phyloP scores from a whole-genome alignment of 2,329 filamentous ascomycete species.

The Fusarium burgessii region DNA sequence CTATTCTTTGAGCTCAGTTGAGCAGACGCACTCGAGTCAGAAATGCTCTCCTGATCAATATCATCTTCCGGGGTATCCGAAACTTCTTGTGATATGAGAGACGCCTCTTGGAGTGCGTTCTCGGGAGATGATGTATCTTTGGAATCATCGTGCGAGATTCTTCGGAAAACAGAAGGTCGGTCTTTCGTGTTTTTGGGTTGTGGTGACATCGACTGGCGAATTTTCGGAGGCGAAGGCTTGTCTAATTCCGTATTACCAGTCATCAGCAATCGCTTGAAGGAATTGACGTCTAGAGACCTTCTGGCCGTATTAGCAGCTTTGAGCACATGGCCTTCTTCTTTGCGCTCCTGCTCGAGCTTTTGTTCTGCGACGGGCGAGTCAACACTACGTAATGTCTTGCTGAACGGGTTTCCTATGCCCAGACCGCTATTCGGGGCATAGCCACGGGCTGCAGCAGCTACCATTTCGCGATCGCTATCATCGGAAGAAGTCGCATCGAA shows the following conservation, averaged over 20 bases:
- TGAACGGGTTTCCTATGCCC: conserved; percentile 60
- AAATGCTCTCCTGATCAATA: conserved; percentile 36
- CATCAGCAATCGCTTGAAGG: conserved; percentile 80
- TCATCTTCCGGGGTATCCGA: conserved; percentile 44
- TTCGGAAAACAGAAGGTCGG: conserved; percentile 30
- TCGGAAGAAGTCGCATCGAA: conserved; percentile 49
- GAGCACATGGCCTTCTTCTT: conserved; percentile 49
- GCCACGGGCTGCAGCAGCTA: conserved; percentile 41
- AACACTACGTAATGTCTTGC: conserved; percentile 65
- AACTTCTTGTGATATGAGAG: conserved; percentile 37
- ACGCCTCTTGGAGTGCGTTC: conserved; percentile 37
- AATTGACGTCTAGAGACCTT: conserved; percentile 77
- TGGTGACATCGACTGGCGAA: conserved; percentile 19
- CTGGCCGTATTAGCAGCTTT: conserved; percentile 52
- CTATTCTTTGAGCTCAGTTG: conserved; percentile 52
- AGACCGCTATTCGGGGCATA: conserved; percentile 38
- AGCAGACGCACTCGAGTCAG: conserved; percentile 47
- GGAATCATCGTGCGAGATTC: conserved; percentile 30
- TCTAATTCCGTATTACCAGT: conserved; percentile 70
- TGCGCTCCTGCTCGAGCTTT: conserved; percentile 48
- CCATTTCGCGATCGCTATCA: conserved; percentile 47
- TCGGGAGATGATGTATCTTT: conserved; percentile 17
- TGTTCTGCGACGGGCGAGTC: conserved; percentile 54
- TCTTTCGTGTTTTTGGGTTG: conserved; percentile 21
- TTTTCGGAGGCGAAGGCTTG: conserved; percentile 12